phyloP scores from a whole-genome alignment of 176 grass and related monocot species.

The Carex pumila region DNA sequence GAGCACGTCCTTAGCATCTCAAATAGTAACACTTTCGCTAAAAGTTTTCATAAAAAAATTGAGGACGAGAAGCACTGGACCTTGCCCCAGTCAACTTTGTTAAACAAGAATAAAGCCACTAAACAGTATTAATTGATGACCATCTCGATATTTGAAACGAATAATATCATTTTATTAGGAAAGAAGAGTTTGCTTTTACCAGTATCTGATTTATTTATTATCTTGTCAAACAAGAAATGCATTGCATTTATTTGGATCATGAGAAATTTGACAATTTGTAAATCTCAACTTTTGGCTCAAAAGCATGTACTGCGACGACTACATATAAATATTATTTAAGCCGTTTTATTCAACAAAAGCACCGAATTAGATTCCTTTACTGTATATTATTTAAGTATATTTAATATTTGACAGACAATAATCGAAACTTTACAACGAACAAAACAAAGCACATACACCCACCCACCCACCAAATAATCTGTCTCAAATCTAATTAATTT shows the following conservation, averaged over 20 bases:
- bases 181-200: background rate
- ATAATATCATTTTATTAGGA: background rate
- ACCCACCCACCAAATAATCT: slow-evolving; percentile 1
- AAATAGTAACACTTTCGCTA: background rate
- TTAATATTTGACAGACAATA: background rate
- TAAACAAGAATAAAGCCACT: background rate
- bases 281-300: background rate
- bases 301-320: background rate
- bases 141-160: background rate
- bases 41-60: background rate
- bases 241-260: background rate
- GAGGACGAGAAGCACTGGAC: background rate
- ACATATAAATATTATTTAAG: background rate
- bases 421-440: slow-evolving; percentile 22
- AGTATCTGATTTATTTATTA: background rate
- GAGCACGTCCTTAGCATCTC: background rate
- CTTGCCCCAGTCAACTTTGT: background rate
- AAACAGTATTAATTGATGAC: background rate
- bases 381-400: background rate
- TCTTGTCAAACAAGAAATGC: background rate
- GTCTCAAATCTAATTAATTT: background rate
- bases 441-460: slow-evolving; percentile 1
- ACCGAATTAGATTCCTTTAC: slow-evolving; percentile 5
- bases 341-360: background rate
- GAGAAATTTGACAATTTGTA: background rate